Evolutionary conservation across 441 rosid species (phyloP), one percentile per base, ranked within the genome.

Genomic region (Adansonia grandidieri): DNA sequence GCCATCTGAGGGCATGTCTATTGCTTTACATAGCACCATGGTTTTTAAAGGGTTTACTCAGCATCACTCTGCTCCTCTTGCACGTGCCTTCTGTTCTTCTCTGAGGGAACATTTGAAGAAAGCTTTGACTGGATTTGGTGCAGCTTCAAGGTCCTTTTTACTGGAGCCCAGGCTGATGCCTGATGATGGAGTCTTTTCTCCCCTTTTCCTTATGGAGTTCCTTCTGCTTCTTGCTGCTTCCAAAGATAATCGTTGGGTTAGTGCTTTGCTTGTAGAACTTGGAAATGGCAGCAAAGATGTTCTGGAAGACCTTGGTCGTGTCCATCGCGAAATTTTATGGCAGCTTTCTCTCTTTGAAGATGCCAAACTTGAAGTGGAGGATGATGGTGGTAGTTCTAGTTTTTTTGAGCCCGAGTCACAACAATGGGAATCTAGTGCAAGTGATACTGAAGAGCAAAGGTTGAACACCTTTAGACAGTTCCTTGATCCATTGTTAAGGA

Each of bases 31-130:
- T 73, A 95, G 98, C 91, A 91, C 98, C 79, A 93, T 93, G 94
- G 99, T 97, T 80, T 97, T 97, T 83, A 97, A 97, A 87, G 97
- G 98, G 79, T 94, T 97, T 82, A 92, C 97, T 9, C 98, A 92
- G 78, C 97, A 97, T 87, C 98, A 97, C 82, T 90, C 99, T 77
- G 85, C 93, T 85, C 88, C 98, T 83, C 89, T 97, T 68, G 97
- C 98, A 11, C 93, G 89, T 37, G 95, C 98, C 60, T 97, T 97
- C 89, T 97, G 98, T 84, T 83, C 85, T 68, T 89, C 94, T 71
- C 95, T 97, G 22, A 83, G 96, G 77, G 95, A 90, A 45, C 99
- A 93, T 77, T 78, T 94, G 81, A 91, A 80, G 84, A 90, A 89
- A 83, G 96, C 91, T 80, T 80, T 92, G 84, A 62, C 85, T 73